phyloP scores from a whole-genome alignment of 441 rosid species.

The Melianthus villosus region DNA sequence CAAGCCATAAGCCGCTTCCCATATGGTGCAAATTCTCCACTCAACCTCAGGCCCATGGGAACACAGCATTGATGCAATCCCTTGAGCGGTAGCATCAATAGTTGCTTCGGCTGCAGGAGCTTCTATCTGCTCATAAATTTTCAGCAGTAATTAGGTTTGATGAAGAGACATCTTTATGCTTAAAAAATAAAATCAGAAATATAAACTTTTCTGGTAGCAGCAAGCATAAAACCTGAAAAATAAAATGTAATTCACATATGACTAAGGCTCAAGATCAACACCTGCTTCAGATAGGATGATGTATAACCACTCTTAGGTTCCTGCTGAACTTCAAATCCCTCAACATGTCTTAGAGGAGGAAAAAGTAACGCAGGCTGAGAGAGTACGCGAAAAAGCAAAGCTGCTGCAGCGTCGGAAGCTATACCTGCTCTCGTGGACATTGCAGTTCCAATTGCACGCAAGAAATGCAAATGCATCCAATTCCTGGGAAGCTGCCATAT shows the following conservation, averaged over 20 bases:
- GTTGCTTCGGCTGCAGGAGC: slow-evolving; percentile 95
- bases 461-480: slow-evolving; percentile 98
- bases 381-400: slow-evolving; percentile 82
- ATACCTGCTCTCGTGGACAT: slow-evolving; percentile 99
- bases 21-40: slow-evolving; percentile 97
- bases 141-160: no score
- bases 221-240: slow-evolving; percentile 6
- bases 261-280: slow-evolving; percentile 10
- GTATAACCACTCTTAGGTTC: slow-evolving; percentile 58
- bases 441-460: slow-evolving; percentile 95
- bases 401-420: slow-evolving; percentile 99
- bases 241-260: slow-evolving; percentile 2
- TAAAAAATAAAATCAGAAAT: no score
- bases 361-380: slow-evolving; percentile 98
- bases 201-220: slow-evolving; percentile 4
- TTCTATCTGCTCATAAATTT: slow-evolving; percentile 51
- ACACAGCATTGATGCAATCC: slow-evolving; percentile 99
- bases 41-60: slow-evolving; percentile 99
- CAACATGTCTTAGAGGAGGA: slow-evolving; percentile 86
- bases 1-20: slow-evolving; percentile 99
- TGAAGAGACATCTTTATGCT: no score
- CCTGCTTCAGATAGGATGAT: slow-evolving; percentile 82
- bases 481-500: slow-evolving; percentile 79
- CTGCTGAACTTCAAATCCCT: slow-evolving; percentile 73
- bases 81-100: slow-evolving; percentile 99